Conservation (phyloP, 768 basidiomycete species). For the Lactarius tabidus region DNA sequence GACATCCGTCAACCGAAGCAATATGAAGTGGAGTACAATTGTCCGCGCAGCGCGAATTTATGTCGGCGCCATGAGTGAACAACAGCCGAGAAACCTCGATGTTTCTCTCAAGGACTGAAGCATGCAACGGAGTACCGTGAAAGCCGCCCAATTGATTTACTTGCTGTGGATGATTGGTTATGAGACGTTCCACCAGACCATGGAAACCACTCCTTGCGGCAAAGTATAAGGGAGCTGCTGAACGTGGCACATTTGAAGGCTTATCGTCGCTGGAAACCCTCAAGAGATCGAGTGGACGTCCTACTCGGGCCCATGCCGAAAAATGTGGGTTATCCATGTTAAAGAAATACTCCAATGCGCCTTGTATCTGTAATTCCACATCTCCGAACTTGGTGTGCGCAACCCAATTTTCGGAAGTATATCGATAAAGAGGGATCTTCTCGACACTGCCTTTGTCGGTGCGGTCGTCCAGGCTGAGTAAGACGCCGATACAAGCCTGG, state of each 20-base stretch:
- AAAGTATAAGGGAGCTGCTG: neutral
- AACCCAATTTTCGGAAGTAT: too few relatives aligned
- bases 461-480: too few relatives aligned
- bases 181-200: neutral
- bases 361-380: too few relatives aligned
- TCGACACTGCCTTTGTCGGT: too few relatives aligned
- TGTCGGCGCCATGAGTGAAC: neutral
- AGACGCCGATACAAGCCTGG: too few relatives aligned
- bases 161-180: neutral
- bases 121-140: neutral
- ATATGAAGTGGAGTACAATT: too few relatives aligned
- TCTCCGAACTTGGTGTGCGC: too few relatives aligned
- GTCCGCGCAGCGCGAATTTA: neutral
- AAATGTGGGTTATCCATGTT: neutral
- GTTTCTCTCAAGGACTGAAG: neutral
- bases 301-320: neutral
- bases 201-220: neutral
- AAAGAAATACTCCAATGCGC: too few relatives aligned
- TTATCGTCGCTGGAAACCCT: neutral
- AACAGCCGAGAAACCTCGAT: neutral
- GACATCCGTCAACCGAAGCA: too few relatives aligned
- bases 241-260: neutral
- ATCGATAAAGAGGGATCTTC: too few relatives aligned
- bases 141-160: neutral
- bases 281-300: neutral